Evolutionary conservation across 768 basidiomycete species (phyloP), one percentile per base, ranked within the genome.

Genomic region (Russula sp.): DNA sequence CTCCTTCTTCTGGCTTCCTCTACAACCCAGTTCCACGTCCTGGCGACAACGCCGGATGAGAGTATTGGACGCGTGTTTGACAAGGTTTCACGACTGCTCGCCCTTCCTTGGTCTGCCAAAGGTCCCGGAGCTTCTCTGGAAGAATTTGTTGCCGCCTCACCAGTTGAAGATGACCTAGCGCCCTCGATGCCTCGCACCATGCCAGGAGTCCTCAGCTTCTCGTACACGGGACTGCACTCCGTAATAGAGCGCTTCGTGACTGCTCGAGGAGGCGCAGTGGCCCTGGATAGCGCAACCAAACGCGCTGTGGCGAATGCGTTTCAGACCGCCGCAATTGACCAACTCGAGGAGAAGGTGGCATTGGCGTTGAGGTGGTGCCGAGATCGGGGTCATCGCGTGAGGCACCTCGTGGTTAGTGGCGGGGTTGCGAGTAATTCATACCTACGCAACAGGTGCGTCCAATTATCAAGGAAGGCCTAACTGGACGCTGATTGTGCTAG

Each of bases 391-490:
- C 73, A 85, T 1, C 58, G 69, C 9, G 75, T 91, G 4, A 74
- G 73, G 13, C 79, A 87, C 59, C 68, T 98, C 28, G 91, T 97
- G 1, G 85, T 90, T 18, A 93, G 92, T 63, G 96, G 96, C 0
- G 96, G 96, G 2, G 96, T 99, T 0, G 96, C 95, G 18, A 92
- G 92, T 69, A 99, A 99, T 69, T 51, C 67, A 26, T 86, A 80
- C 68, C 76, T 98, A 62, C 79, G 92, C 18, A 64, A 79, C 50
- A 79, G 86, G 93, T 91, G 56, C 50, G 22, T 20, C 34, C n/a
- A 1, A 24, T 22, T 22, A 22, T n/a, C 10, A 13, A 11, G n/a
- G n/a, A n/a, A n/a, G 22, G 7, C 36, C 36, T 53, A 16, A 40
- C 30, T 36, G 38, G 26, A 40, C n/a, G 54, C 30, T 51, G 22